Evolutionary conservation across 768 basidiomycete genomes (phyloP), one percentile per base, ranked within the genome.

Genomic region (Auricularia auricula-judae): DNA sequence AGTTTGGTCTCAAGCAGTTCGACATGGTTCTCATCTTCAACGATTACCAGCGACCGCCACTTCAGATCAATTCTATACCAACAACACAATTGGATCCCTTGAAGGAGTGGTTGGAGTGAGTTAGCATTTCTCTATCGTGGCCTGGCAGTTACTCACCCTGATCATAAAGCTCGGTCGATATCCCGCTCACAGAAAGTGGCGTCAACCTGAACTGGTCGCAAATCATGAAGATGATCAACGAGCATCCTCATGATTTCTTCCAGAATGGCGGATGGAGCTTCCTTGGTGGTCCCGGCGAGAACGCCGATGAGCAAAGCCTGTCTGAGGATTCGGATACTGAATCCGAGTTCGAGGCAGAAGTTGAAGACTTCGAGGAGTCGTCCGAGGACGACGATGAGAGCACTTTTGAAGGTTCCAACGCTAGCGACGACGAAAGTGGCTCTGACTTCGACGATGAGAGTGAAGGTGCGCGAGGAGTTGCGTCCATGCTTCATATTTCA

Each of bases 181-280:
- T 99, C 65, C 88, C 97, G 7, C 83, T 97, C 77, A 89, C 89
- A 58, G 96, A 98, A 75, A 90, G 95, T 3, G 92, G 93, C 5
- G 93, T 99, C 78, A 98, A 98, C 75, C 79, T 98, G 76, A 96
- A 97, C 71, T 99, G 96, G 97, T 87, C 88, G 4, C 91, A 90
- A 3, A 97, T 99, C 74, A 98, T 99, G 93, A 98, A 98, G 76
- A 95, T 93, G 44, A 87, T 98, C 76, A 97, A 97, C 67, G 96
- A 98, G 68, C 92, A 88, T 67, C 94, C 97, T 0, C 86, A 89
- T 68, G 92, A 90, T 35, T 99, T 98, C 79, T 99, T 95, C 86
- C 88, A 88, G 67, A 85, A 88, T 61, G 94, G 93, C n/a, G 97
- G 97, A 42, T 98, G 96, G 96, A 79, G 77, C 64, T 98, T 94